Conservation (phyloP, 2,329 filamentous ascomycete species). For the Myriosclerotinia curreyana region DNA sequence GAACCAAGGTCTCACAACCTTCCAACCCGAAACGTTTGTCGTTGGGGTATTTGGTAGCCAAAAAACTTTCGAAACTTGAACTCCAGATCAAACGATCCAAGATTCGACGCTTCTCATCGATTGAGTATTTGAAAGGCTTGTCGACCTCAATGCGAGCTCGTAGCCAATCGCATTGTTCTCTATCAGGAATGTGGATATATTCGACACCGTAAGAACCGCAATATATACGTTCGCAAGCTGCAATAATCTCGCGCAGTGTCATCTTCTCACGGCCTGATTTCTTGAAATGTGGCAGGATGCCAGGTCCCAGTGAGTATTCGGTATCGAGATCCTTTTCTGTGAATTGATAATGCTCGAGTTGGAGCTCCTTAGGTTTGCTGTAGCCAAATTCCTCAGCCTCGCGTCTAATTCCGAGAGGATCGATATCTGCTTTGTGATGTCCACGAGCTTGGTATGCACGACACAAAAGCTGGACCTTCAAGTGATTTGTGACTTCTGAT, state of each 20-base stretch:
- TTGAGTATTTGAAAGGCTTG: conserved; percentile 91
- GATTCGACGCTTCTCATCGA: conserved; percentile 97
- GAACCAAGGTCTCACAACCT: conserved; percentile 93
- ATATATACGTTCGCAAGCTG: conserved; percentile 91
- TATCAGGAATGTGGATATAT: conserved; percentile 98
- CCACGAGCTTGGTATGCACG: conserved; percentile 97
- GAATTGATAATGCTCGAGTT: conserved; percentile 92
- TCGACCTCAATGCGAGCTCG: conserved; percentile 92
- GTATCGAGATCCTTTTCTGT: conserved; percentile 89
- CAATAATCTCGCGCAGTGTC: conserved; percentile 92
- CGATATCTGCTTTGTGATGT: conserved; percentile 97
- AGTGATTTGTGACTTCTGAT: conserved; percentile 86
- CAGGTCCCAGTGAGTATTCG: conserved; percentile 87
- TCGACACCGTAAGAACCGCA: conserved; percentile 96
- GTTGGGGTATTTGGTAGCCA: conserved; percentile 97
- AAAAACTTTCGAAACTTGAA: conserved; percentile 93
- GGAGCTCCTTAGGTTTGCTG: conserved; percentile 85
- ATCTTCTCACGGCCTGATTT: conserved; percentile 88
- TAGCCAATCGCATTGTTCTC: conserved; percentile 98
- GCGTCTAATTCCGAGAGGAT: conserved; percentile 89
- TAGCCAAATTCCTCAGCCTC: conserved; percentile 81
- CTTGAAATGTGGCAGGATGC: conserved; percentile 92
- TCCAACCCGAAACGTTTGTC: conserved; percentile 99
- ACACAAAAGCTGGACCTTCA: conserved; percentile 96
- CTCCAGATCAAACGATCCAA: conserved; percentile 98